Evolutionary conservation across 768 basidiomycete species (phyloP), one percentile per base, ranked within the genome.

Genomic region (Tricholoma terreum): DNA sequence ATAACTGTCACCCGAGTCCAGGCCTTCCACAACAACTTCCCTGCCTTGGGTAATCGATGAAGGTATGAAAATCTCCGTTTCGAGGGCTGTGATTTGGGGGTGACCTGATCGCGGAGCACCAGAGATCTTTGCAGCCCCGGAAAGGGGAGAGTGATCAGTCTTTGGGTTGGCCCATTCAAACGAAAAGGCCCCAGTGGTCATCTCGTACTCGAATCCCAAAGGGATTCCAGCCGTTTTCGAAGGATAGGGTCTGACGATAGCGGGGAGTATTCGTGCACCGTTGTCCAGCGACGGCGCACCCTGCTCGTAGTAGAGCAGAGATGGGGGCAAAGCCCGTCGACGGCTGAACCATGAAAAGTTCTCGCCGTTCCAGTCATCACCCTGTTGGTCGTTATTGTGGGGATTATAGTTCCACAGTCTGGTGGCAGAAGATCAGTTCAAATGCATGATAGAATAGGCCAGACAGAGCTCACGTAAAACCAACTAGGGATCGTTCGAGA

Each of bases 351-450:
- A 97, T 1, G 92, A 94, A 69, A 99, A 98, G 73, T 95, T 97
- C 72, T 99, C 95, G 53, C 90, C 92, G 64, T 95, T 96, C 95
- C 95, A 97, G 68, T 86, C 73, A 68, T 98, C 95, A 14, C 96
- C 96, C 22, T 71, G 64, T 15, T 70, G 63, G 68, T 98, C 94
- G 36, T 81, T 79, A 71, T 98, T 98, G 52, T 80, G 75, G 0
- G 95, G 90, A 65, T 98, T 97, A 70, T 97, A 98, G 58, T 91
- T 93, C 96, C 96, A 98, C 6, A 98, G 73, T 1, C 94, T 97
- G 63, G 6, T 33, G 53, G 52, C 19, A 19, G 33, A 46, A 10
- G 53, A 19, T 46, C 17, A 3, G 38, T 35, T 61, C 46, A 54
- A n/a, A n/a, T 7, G 3, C 55, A 5, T 1, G 35, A 42, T 35